Conservation (phyloP, 371 early-diverging fungal species). For the Lichtheimia ornata region DNA sequence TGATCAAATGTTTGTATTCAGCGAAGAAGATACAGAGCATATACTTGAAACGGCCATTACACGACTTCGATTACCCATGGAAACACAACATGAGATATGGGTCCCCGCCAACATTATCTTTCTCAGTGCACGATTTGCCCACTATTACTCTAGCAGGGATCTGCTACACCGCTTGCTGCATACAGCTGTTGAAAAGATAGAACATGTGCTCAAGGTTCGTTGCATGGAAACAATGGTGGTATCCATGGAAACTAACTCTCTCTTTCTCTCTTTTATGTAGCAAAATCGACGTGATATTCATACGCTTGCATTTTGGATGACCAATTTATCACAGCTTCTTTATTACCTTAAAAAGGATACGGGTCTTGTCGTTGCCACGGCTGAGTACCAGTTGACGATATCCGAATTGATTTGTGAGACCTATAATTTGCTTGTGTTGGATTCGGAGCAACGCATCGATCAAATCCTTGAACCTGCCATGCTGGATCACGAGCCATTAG, state of each 20-base stretch:
- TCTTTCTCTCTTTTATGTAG: slow-evolving; percentile 15
- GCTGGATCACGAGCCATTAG: slow-evolving; percentile 74
- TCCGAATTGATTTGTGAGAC: slow-evolving; percentile 77
- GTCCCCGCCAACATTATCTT: slow-evolving; percentile 87
- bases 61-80: slow-evolving; percentile 55
- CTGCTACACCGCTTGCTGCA: slow-evolving; percentile 69
- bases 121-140: slow-evolving; percentile 86
- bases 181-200: slow-evolving; percentile 61
- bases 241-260: background rate
- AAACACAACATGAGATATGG: slow-evolving; percentile 60
- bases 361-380: slow-evolving; percentile 66
- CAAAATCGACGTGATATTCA: slow-evolving; percentile 34
- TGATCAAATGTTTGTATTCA: slow-evolving; percentile 93
- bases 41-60: slow-evolving; percentile 72
- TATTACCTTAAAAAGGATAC: slow-evolving; percentile 85
- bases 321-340: slow-evolving; percentile 77
- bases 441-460: slow-evolving; percentile 63
- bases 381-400: slow-evolving; percentile 65
- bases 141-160: slow-evolving; percentile 70
- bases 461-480: slow-evolving; percentile 70
- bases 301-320: slow-evolving; percentile 79
- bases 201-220: slow-evolving; percentile 54
- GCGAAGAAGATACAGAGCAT: slow-evolving; percentile 62
- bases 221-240: background rate
- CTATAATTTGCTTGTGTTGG: slow-evolving; percentile 63